Conservation (phyloP, 495 filamentous ascomycete species). For the Aspergillus ellipticus region DNA sequence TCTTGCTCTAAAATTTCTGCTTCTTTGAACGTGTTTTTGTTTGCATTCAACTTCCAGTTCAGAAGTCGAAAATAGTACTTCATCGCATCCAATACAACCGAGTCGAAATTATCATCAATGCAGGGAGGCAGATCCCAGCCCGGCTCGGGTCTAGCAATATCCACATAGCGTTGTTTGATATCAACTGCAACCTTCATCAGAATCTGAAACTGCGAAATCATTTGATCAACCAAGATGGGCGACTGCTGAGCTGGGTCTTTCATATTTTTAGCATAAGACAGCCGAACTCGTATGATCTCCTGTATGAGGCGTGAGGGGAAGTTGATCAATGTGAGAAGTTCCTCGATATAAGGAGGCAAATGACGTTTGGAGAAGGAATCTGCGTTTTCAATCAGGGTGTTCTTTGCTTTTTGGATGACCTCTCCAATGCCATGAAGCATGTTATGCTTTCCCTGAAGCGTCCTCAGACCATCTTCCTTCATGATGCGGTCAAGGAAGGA, state of each 20-base stretch:
- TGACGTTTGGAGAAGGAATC: conserved; percentile 84
- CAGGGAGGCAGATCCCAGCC: conserved; percentile 95
- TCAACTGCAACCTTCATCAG: conserved; percentile 83
- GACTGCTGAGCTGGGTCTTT: conserved; percentile 84
- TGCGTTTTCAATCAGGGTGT: conserved; percentile 82
- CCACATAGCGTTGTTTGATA: conserved; percentile 85
- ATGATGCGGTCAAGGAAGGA: conserved; percentile 97
- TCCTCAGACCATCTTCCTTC: conserved; percentile 93
- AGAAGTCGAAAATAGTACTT: conserved; percentile 97
- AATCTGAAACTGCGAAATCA: conserved; percentile 95
- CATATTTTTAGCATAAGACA: conserved; percentile 92
- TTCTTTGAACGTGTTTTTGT: conserved; percentile 99
- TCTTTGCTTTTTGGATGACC: conserved; percentile 91
- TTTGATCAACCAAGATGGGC: conserved; percentile 88
- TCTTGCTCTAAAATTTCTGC: conserved; percentile 96
- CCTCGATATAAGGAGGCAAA: conserved; percentile 94
- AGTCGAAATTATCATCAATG: conserved; percentile 94
- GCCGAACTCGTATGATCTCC: conserved; percentile 89
- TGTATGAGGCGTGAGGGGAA: conserved; percentile 94
- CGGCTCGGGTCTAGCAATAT: conserved; percentile 78
- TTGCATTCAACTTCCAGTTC: conserved; percentile 94
- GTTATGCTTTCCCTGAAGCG: conserved; percentile 75
- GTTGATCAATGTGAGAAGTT: conserved; percentile 90
- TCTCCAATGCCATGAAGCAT: conserved; percentile 78
- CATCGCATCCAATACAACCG: conserved; percentile 90